Conservation (phyloP, 129 eudicot genomes). For the Flaveria ramosissima region DNA sequence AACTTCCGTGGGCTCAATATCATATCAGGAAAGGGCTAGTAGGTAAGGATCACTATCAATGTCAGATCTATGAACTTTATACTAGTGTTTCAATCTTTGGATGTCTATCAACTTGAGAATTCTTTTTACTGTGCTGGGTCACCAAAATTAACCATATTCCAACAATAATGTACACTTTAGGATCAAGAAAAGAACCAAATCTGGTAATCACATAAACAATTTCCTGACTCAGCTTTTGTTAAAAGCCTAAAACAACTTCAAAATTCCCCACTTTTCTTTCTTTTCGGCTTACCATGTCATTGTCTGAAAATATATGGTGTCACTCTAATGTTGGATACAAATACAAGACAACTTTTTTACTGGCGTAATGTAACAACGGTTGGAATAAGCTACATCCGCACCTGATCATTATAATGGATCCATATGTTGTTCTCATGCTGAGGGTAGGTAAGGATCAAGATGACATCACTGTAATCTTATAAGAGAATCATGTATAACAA, state of each 20-base stretch:
- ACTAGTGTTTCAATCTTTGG: not conserved
- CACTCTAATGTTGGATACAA: too few relatives aligned
- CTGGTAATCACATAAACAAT: not conserved
- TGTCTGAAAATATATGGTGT: too few relatives aligned
- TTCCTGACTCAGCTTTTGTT: not conserved
- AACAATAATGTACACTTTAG: not conserved
- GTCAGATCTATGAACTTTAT: not conserved
- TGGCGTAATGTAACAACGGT: too few relatives aligned
- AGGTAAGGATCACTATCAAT: slow-evolving; percentile 42
- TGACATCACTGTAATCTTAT: not conserved
- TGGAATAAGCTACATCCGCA: not conserved
- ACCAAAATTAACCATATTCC: not conserved
- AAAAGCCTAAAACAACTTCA: too few relatives aligned
- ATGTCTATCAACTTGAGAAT: not conserved
- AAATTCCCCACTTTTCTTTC: too few relatives aligned
- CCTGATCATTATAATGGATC: not conserved
- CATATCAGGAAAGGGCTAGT: slow-evolving; percentile 64
- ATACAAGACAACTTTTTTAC: too few relatives aligned
- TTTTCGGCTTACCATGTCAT: too few relatives aligned
- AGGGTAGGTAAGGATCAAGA: not conserved
- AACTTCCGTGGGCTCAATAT: slow-evolving; percentile 63
- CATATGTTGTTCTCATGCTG: slow-evolving; percentile 7
- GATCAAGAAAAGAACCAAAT: not conserved
- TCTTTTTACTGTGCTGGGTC: not conserved
- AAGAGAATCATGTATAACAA: not conserved